phyloP scores from a whole-genome alignment of 1,284 basidiomycete species.

The Trichosporon ovoides region DNA sequence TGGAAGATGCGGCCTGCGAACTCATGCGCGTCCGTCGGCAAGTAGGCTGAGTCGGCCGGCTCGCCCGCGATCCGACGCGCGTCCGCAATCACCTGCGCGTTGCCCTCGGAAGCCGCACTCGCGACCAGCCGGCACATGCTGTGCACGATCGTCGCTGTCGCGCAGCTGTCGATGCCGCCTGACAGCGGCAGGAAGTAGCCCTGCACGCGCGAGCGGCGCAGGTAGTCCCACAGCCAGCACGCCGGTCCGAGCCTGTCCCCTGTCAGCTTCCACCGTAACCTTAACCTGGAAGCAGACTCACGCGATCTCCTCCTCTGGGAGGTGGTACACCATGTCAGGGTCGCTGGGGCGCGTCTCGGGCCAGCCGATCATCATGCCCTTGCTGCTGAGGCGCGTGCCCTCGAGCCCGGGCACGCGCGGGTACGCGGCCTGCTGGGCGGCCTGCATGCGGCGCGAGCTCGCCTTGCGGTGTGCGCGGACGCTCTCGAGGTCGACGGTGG shows the following conservation, averaged over 20 bases:
- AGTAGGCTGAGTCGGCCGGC: slow-evolving; percentile 68
- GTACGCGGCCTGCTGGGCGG: slow-evolving; percentile 66
- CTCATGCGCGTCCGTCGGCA: slow-evolving; percentile 79
- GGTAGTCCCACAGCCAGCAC: slow-evolving; percentile 99
- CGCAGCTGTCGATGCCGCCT: slow-evolving; percentile 97
- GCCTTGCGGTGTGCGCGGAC: slow-evolving; percentile 79
- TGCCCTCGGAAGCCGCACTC: slow-evolving; percentile 65
- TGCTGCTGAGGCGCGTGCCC: slow-evolving; percentile 59
- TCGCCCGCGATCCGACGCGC: slow-evolving; percentile 84
- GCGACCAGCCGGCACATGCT: slow-evolving; percentile 92
- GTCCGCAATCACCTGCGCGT: slow-evolving; percentile 82
- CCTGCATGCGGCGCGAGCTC: slow-evolving; percentile 84
- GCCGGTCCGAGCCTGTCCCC: slow-evolving; percentile 77
- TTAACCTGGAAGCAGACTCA: too few relatives aligned
- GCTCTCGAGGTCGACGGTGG: slow-evolving; percentile 91
- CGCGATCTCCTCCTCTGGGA: slow-evolving; percentile 96
- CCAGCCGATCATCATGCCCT: slow-evolving; percentile 62
- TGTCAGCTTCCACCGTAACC: background rate
- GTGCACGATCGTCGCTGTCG: slow-evolving; percentile 89
- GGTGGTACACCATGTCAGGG: slow-evolving; percentile 69
- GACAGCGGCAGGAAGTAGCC: slow-evolving; percentile 95
- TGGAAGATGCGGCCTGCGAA: slow-evolving; percentile 86
- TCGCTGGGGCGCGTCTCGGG: slow-evolving; percentile 55
- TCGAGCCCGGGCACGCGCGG: slow-evolving; percentile 63
- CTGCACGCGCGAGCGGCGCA: slow-evolving; percentile 85